Base-by-base conservation (phyloP, 2,329 filamentous ascomycete genomes). In the Fusarium coffeatum region DNA sequence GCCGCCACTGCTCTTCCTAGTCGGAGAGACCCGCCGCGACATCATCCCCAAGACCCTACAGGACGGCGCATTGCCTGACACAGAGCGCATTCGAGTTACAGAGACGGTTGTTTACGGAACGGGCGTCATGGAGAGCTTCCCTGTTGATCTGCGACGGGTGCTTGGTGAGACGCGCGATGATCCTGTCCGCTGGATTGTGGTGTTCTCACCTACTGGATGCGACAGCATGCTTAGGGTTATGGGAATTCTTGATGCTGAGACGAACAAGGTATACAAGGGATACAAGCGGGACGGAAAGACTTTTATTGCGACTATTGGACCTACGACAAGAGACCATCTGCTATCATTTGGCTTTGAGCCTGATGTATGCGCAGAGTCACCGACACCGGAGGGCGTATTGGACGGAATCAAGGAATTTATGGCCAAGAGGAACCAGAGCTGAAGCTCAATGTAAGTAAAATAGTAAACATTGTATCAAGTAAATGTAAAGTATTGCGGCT, bases 71-170 rank as follows among this genome's bases (percentile, higher is more conserved):
- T 80, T 94, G 11, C 79, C 85, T 0, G 68, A 77, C 0, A 76
- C 82, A 16, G 79, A 80, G 55, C 83, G 87, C 50, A 91, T 96
- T 23, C 80, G 79, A 10, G 91, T 98, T 2, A 87, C 92, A 40
- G 94, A 98, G 79, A 77, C 93, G 10, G 89, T 95, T 4, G 90
- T 98, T 15, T 99, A 99, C 77, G 91, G 93, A 63, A 98, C 95
- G 0, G 89, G 88, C 1, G 91, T 95, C 61, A 93, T 94, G 90
- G 86, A 88, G 46, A 90, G 89, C 2, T 98, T 99, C 78, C 86
- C 89, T 34, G 77, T 82, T 1, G 87, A 93, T 71, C 93, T 98
- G 68, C 79, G 78, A 2, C 72, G 74, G 1, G 77, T 84, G 3
- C 80, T 94, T 32, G 72, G 78, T 3, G 78, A 81, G 40, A 88